These are phyloP conservation scores for Leccinum olivaceopallidum DNA, from an alignment of 768 basidiomycete genomes.

Conservation along the genomic window DNA sequence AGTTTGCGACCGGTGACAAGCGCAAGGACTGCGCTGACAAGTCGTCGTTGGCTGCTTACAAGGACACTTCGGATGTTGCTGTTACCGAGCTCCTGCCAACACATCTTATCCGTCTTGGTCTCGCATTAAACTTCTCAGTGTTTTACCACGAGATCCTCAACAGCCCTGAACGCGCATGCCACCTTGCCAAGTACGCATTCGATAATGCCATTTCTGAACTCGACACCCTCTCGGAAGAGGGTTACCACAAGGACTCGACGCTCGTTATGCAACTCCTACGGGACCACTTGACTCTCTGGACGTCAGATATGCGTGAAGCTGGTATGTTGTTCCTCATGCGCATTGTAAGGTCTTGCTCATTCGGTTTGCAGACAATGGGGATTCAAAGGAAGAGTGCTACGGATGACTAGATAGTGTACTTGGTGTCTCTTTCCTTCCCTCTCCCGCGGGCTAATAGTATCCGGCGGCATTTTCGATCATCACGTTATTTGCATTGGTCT, in stretches of 20 bases:
- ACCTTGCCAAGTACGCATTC: slow-evolving; percentile 98
- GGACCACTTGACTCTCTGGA: slow-evolving; percentile 98
- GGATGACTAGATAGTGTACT: slow-evolving; percentile 54
- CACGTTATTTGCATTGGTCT: slow-evolving; percentile 34
- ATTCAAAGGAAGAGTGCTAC: slow-evolving; percentile 69
- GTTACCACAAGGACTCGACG: slow-evolving; percentile 95
- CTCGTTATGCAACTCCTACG: slow-evolving; percentile 96
- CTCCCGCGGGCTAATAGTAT: slow-evolving; percentile 18
- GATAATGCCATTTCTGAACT: slow-evolving; percentile 99
- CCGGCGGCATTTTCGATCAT: slow-evolving; percentile 20
- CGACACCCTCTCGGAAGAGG: slow-evolving; percentile 97
- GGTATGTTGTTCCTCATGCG: slow-evolving; percentile 46
- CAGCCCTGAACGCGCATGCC: slow-evolving; percentile 97
- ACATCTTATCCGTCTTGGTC: slow-evolving; percentile 97
- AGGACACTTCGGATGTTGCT: slow-evolving; percentile 96
- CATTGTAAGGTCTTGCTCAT: slow-evolving; percentile 8
- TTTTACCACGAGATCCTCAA: slow-evolving; percentile 99
- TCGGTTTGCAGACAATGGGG: slow-evolving; percentile 60
- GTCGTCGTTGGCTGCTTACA: slow-evolving; percentile 89
- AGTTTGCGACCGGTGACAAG: slow-evolving; percentile 98
- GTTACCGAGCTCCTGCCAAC: slow-evolving; percentile 94
- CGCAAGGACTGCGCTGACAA: slow-evolving; percentile 97
- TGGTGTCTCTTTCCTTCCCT: slow-evolving; percentile 13
- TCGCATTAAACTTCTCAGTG: slow-evolving; percentile 98
- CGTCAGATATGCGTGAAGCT: slow-evolving; percentile 95